Base-by-base conservation (phyloP, 371 early-diverging fungal species). In the Lichtheimia corymbifera region DNA sequence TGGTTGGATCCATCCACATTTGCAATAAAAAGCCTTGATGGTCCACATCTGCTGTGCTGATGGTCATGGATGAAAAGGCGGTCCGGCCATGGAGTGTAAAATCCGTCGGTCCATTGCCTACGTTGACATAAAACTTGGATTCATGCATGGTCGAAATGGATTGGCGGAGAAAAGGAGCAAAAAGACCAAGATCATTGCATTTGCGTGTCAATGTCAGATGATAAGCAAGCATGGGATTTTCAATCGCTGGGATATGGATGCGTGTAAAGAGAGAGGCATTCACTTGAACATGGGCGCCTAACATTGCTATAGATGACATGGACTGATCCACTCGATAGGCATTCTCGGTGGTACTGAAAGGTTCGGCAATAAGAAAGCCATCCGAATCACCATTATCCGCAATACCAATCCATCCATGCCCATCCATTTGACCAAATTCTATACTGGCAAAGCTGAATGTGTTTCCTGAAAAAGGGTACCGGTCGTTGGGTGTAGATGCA, bases 31-130 rank as follows among this genome's bases (percentile, higher is more conserved):
- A 65, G 5, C 93, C 93, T 11, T 67, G 66, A 40, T 67, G 55
- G 50, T 76, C 64, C 1, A 66, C 76, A 68, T 60, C 65, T 44
- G 43, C 64, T 56, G 56, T 72, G 53, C 7, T 71, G 27, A 62
- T 67, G 56, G 65, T 72, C 60, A 59, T 72, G 54, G 55, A 80
- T 55, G 63, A 78, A 66, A 78, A 92, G 0, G 90, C 85, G 3
- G 89, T 80, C 14, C 87, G 84, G 4, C 92, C 91, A 53, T 93
- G 93, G 53, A 91, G 83, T 2, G 88, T 84, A 13, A 93, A 54
- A 40, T 87, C 84, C 7, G 83, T 66, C 24, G 76, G 74, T 2
- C 58, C 57, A 4, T 70, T 67, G 18, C 74, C 72, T 5, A 80
- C 22, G 51, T 80, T 83, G 50, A 84, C 81, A 63, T 87, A 82